These are phyloP conservation scores for Terana coerulea DNA, from an alignment of 768 basidiomycete species.

Conservation along the genomic window DNA sequence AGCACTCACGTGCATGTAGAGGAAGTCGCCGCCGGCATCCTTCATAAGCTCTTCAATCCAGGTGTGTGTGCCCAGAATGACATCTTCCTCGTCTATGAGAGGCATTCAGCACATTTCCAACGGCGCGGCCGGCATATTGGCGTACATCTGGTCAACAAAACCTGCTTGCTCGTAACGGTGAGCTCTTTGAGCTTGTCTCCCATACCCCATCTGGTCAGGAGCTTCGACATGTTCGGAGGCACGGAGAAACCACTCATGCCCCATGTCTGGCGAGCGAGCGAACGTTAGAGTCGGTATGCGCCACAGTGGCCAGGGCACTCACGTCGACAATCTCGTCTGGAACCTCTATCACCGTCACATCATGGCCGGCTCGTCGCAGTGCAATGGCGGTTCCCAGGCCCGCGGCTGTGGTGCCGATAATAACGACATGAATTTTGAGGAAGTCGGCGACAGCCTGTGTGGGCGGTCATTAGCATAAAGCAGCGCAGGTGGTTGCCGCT, in stretches of 20 bases:
- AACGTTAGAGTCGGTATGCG: background rate
- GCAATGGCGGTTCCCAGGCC: conserved; percentile 34
- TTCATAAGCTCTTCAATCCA: conserved; percentile 44
- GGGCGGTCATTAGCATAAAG: too few relatives aligned
- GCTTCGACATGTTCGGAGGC: conserved; percentile 55
- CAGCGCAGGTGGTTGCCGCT: too few relatives aligned
- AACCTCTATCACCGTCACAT: conserved; percentile 30
- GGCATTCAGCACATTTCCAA: background rate
- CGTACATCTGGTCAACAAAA: conserved; percentile 17
- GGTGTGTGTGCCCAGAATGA: conserved; percentile 39
- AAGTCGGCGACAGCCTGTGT: too few relatives aligned
- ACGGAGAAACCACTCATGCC: conserved; percentile 15
- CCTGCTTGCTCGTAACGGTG: conserved; percentile 21
- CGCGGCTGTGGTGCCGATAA: conserved; percentile 30
- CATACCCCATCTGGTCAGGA: conserved; percentile 57
- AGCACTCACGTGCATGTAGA: conserved; percentile 42
- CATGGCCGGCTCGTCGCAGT: conserved; percentile 33
- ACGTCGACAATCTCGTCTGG: conserved; percentile 24
- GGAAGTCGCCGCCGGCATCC: conserved; percentile 46
- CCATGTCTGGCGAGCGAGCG: background rate
- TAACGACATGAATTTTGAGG: conserved; percentile 27
- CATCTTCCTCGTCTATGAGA: conserved; percentile 38
- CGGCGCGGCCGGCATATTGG: conserved; percentile 5
- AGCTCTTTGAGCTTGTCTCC: conserved; percentile 34
- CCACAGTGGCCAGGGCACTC: conserved; percentile 8